phyloP scores from a whole-genome alignment of 345 rosid species.

The Murraya paniculata region DNA sequence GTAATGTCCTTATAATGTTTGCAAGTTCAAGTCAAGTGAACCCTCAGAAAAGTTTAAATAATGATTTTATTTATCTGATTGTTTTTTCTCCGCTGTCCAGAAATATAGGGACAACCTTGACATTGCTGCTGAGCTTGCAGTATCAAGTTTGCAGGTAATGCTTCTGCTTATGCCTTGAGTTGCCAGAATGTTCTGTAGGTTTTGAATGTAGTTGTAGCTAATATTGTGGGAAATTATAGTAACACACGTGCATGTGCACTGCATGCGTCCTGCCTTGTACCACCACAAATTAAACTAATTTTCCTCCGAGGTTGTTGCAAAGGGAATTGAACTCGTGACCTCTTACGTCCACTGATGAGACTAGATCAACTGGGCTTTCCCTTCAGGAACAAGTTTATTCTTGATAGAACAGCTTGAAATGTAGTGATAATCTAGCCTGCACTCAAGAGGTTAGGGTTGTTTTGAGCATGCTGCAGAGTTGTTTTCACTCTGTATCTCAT shows the following conservation, averaged over 20 bases:
- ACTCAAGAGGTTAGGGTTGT: neutral
- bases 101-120: slow-evolving; percentile 81
- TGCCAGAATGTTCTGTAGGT: neutral
- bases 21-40: neutral
- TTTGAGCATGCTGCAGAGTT: neutral
- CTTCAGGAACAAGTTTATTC: neutral
- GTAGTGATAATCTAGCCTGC: neutral
- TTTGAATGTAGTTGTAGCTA: neutral
- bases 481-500: neutral
- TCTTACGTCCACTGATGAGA: neutral
- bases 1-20: slow-evolving; percentile 39
- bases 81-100: slow-evolving; percentile 36
- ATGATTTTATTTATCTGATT: neutral
- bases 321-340: neutral
- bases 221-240: too few species aligned
- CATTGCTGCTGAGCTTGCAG: slow-evolving; percentile 93
- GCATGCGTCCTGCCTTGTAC: too few species aligned
- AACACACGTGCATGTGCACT: too few species aligned
- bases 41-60: neutral
- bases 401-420: neutral
- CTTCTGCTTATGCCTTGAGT: neutral
- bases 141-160: slow-evolving; percentile 90
- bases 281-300: too few species aligned
- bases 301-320: neutral
- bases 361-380: neutral